Base-by-base conservation (phyloP, 768 basidiomycete species). In the Agaricus sinodeliciosus region DNA sequence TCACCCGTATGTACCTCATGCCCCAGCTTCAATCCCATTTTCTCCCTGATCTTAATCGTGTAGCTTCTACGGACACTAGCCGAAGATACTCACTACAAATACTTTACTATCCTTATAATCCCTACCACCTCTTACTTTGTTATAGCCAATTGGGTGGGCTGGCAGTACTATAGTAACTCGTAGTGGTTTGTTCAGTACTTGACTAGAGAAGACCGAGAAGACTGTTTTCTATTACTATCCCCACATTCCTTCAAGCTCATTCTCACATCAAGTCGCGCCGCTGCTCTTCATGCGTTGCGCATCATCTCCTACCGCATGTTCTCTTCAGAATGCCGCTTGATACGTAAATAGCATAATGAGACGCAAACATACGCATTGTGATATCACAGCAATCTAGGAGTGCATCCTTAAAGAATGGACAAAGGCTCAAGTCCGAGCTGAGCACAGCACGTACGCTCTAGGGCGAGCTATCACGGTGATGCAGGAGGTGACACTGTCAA, bases 111-210 rank as follows among this genome's bases (percentile, higher is more conserved):
- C 9, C 69, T 96, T 36, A 72, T 94, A 41, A 77, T 97, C 42
- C 93, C 95, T 11, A 84, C 85, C 7, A 81, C 77, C 9, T 76
- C 86, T 37, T 94, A 91, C 69, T 95, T 94, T 67, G 88, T 92
- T 49, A 98, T 98, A 61, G 92, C 93, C 39, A 97, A 97, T 62
- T 98, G 95, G 95, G 90, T 95, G 36, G 94, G 94, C 39, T 97
- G 94, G 93, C 93, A 97, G 67, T 96, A 92, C 67, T 97, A 91
- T 65, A 82, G 88, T 41, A 93, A 94, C 67, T 91, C 92, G 9
- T 94, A 25, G 31, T 15, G 3, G n/a, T 28, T 22, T 47, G 28
- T 35, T 26, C 28, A 4, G 45, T 27, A 12, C 31, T 15, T 18
- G 16, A 31, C 5, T 47, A 27, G 67, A 80, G 11, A 4, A 31